Evolutionary conservation across 371 early-diverging fungal species (phyloP).

Genomic region (Cladochytrium tenue): DNA sequence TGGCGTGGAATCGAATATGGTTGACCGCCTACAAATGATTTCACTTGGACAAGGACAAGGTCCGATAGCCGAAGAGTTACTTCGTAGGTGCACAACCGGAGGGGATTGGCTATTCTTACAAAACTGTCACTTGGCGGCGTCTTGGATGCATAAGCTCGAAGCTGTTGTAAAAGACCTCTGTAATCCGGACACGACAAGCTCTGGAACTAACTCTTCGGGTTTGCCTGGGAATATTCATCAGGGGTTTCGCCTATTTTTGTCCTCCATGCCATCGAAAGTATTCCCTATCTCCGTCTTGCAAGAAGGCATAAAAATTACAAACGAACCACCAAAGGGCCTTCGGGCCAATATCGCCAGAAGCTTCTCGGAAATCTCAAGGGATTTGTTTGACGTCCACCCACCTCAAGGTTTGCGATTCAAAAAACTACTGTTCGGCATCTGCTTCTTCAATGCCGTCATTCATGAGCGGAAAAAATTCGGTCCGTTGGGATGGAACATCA

Average conservation of each 20-base stretch:
- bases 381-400: slow-evolving; percentile 54
- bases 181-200: slow-evolving; percentile 25
- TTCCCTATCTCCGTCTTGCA: slow-evolving; percentile 57
- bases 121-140: slow-evolving; percentile 62
- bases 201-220: background rate
- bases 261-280: slow-evolving; percentile 62
- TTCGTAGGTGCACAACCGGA: slow-evolving; percentile 33
- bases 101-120: slow-evolving; percentile 65
- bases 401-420: slow-evolving; percentile 52
- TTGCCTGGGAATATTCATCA: slow-evolving; percentile 33
- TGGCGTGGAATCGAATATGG: slow-evolving; percentile 51
- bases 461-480: slow-evolving; percentile 63
- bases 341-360: slow-evolving; percentile 55
- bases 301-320: slow-evolving; percentile 60
- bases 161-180: slow-evolving; percentile 50
- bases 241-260: slow-evolving; percentile 53
- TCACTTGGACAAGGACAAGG: slow-evolving; percentile 63
- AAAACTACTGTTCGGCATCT: slow-evolving; percentile 56
- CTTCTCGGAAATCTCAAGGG: slow-evolving; percentile 53
- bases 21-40: slow-evolving; percentile 56
- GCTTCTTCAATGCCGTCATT: slow-evolving; percentile 61
- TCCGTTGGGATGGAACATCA: slow-evolving; percentile 60
- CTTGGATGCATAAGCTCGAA: slow-evolving; percentile 57
- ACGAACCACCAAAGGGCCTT: slow-evolving; percentile 60
- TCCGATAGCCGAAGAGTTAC: slow-evolving; percentile 58